These are phyloP conservation scores for Anisodus acutangulus DNA, from an alignment of 257 asterid genomes.

Conservation along the genomic window DNA sequence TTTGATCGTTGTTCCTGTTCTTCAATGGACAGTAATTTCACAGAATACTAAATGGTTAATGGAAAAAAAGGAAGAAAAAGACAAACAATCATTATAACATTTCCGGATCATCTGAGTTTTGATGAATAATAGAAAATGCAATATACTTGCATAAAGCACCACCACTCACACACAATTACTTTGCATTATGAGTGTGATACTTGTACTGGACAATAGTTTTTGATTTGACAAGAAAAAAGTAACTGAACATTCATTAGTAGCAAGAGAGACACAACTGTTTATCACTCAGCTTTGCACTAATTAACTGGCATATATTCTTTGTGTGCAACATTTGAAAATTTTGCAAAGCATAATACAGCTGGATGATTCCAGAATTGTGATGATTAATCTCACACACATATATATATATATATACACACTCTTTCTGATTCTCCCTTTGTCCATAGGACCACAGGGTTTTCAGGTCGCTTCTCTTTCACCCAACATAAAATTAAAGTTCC, in stretches of 20 bases:
- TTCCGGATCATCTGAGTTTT: neutral
- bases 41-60: neutral
- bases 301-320: neutral
- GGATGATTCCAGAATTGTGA: slow-evolving; percentile 6
- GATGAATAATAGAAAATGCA: neutral
- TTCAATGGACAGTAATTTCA: neutral
- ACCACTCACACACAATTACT: too few species aligned
- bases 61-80: too few species aligned
- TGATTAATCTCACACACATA: neutral
- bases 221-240: neutral
- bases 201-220: neutral
- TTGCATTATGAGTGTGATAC: neutral
- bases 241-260: neutral
- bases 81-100: neutral
- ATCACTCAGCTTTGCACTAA: neutral
- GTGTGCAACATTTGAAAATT: neutral
- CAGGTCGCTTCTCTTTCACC: too few species aligned
- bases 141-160: neutral
- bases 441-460: too few species aligned
- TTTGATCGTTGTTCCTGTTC: too few species aligned
- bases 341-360: neutral
- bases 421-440: too few species aligned
- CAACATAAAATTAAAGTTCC: too few species aligned
- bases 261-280: neutral
- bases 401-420: too few species aligned